Evolutionary conservation across 305 asterid species (phyloP), one percentile per base, ranked within the genome.

Genomic region (Rubia occidens): DNA sequence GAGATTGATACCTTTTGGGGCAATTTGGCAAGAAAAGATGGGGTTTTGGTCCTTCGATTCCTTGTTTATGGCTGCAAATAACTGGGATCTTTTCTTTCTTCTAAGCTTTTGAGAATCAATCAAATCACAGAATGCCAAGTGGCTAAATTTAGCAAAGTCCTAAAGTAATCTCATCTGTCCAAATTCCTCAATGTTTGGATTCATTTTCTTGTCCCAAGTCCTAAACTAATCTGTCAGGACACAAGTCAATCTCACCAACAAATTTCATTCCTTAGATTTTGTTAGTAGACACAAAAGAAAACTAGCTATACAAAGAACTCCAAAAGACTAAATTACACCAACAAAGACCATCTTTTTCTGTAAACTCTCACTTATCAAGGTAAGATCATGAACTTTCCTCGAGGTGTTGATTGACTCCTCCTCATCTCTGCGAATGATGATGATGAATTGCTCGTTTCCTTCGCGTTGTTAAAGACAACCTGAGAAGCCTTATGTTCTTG

Each of bases 351-450:
- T 68, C 18, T 72, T 43, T 67, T 44, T 74, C 58, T 7, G 10
- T 6, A 53, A 53, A 17, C 40, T 40, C 37, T 66, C 13, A 37
- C 69, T 63, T 21, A 69, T 72, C 74, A 77, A 66, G 80, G 78
- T 56, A 65, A 71, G 73, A 78, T 37, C 69, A 78, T 62, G 56
- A 76, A 76, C 64, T 83, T 80, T 66, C 83, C 83, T 5, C 85
- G 82, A 45, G 85, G 82, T 35, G 85, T 76, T 67, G 87, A 81
- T 65, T 77, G 78, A 77, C 83, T 81, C 75, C 87, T 83, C 43
- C 77, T 72, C 61, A 79, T 65, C n/a, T 84, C 87, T 37, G 84
- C 78, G 72, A 80, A 53, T 51, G 80, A 73, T 68, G 87, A 73
- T 66, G 87, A 73, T 69, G 87, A 75, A 68, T 76, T 79, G 78